Base-by-base conservation (phyloP, 1,284 basidiomycete species). In the Earliella scabrosa region DNA sequence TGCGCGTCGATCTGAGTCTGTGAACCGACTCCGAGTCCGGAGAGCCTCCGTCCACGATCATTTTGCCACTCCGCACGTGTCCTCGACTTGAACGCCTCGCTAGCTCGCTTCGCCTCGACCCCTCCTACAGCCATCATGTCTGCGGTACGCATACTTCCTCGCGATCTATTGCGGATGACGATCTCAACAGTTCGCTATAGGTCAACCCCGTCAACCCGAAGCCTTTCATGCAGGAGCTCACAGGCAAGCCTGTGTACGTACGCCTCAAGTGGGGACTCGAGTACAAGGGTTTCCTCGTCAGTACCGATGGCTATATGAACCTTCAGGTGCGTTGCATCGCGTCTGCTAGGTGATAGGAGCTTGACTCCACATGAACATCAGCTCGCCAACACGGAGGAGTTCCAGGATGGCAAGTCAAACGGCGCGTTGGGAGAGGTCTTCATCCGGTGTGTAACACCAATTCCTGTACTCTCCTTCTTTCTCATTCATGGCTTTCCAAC, bases 251-350 rank as follows among this genome's bases (percentile, higher is more conserved):
- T 43, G 94, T 98, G 47, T 91, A 88, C 68, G 96, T 99, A 56
- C 86, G 88, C 59, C 85, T 99, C 71, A 99, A 99, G 80, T 99
- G 97, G 97, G 97, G 97, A 60, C 83, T 98, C 61, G 96, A 98
- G 74, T 99, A 99, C 83, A 98, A 96, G 80, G 97, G 97, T 45
- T 99, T 97, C 79, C 83, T 99, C 59, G 97, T 99, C 64, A 97
- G 93, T 71, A 98, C 97, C 5, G 97, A 99, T 75, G 93, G 93
- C 27, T 99, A 98, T 79, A 98, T 99, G 96, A 99, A 99, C 76
- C 83, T 99, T 50, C 97, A 99, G 82, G 96, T 95, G 66, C 61
- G 82, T 76, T 16, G 41, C 36, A 3, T 10, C 9, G 11, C 26
- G 44, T 24, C 29, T 59, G 31, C 5, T 48, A 16, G 56, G 16